phyloP scores from a whole-genome alignment of 805 yeast species.

The Teunomyces pallodes region DNA sequence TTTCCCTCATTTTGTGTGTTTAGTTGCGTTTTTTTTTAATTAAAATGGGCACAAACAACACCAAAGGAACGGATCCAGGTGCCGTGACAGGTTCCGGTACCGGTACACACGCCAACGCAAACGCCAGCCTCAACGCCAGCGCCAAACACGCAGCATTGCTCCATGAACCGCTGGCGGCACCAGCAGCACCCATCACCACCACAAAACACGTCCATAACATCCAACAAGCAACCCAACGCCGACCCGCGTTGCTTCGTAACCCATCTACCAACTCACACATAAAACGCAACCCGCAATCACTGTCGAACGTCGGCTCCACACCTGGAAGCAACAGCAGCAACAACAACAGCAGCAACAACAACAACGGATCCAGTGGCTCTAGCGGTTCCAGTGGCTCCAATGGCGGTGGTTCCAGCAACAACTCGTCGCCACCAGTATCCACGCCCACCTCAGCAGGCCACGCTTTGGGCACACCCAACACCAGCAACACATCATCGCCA shows the following conservation, averaged over 20 bases:
- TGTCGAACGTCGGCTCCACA: too few relatives aligned
- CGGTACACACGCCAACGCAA: background rate
- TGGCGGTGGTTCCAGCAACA: background rate
- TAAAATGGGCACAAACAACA: background rate
- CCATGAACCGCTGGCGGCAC: background rate
- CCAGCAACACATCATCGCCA: background rate
- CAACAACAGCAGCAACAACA: background rate
- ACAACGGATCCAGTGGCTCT: too few relatives aligned
- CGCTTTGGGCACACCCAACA: background rate
- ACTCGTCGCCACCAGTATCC: background rate
- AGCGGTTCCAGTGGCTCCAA: too few relatives aligned
- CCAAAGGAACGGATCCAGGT: background rate
- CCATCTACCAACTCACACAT: background rate
- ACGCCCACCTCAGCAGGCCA: background rate
- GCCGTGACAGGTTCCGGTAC: background rate
- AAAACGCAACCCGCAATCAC: background rate
- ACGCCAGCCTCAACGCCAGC: background rate
- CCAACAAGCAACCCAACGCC: background rate
- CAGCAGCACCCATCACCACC: constrained; percentile 1
- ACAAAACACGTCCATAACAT: background rate
- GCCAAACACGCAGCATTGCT: background rate
- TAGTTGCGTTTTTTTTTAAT: background rate
- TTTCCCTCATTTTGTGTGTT: too few relatives aligned
- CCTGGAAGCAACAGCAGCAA: too few relatives aligned
- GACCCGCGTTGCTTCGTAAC: background rate